phyloP scores from a whole-genome alignment of 2,329 filamentous ascomycete genomes.

The Capronia americana region DNA sequence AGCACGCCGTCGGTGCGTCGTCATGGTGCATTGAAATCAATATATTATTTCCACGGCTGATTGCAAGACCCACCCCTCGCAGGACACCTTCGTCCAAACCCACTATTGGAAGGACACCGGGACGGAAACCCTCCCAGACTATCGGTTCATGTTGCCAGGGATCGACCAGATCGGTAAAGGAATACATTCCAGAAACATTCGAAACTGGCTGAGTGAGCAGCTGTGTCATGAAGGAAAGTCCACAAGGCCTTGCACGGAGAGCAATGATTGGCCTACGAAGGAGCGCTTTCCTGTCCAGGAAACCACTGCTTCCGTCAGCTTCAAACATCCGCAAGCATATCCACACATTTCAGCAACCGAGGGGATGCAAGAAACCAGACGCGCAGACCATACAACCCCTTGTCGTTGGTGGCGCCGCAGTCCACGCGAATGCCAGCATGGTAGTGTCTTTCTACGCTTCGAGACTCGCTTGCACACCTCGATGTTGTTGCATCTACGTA shows the following conservation, averaged over 20 bases:
- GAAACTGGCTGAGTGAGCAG: slow-evolving; percentile 20
- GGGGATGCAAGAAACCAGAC: not conserved
- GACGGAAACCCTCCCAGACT: not conserved
- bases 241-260: not conserved
- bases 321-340: not conserved
- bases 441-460: not conserved
- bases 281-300: slow-evolving; percentile 8
- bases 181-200: slow-evolving; percentile 15
- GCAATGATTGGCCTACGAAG: slow-evolving; percentile 7
- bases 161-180: too few species aligned
- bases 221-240: slow-evolving; percentile 10
- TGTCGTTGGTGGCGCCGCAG: not conserved
- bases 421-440: slow-evolving; percentile 3
- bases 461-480: not conserved
- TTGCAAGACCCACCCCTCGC: not conserved
- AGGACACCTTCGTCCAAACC: not conserved
- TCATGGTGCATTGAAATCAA: too few species aligned
- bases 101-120: not conserved
- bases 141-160: not conserved
- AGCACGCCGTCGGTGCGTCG: too few species aligned
- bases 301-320: slow-evolving; percentile 18
- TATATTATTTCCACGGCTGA: not conserved
- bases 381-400: not conserved
- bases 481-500: not conserved
- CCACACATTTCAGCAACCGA: slow-evolving; percentile 11